Evolutionary conservation across 1,139 yeast genomes (phyloP).

Genomic region (Sugiyamaella paludigena): DNA sequence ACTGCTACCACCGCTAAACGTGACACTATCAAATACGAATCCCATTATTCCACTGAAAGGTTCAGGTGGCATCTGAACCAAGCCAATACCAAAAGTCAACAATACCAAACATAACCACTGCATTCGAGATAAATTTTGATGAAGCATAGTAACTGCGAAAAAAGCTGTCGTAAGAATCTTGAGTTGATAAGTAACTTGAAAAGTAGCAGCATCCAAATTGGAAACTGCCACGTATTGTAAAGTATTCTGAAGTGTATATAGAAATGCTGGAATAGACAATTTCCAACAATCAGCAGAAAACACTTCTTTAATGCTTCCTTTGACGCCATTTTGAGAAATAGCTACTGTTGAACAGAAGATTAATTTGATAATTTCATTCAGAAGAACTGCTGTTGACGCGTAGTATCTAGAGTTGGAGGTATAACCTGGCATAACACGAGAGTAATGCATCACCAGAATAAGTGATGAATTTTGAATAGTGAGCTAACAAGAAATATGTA

Average conservation of each 20-base stretch:
- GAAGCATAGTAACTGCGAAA: slow-evolving; percentile 42
- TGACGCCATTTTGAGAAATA: slow-evolving; percentile 27
- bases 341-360: slow-evolving; percentile 34
- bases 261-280: slow-evolving; percentile 42
- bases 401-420: slow-evolving; percentile 35
- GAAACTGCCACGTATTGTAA: slow-evolving; percentile 45
- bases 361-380: slow-evolving; percentile 43
- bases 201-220: slow-evolving; percentile 44
- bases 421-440: slow-evolving; percentile 43
- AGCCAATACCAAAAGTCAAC: slow-evolving; percentile 41
- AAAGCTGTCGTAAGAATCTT: slow-evolving; percentile 45
- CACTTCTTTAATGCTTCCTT: slow-evolving; percentile 32
- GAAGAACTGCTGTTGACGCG: slow-evolving; percentile 44
- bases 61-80: slow-evolving; percentile 42
- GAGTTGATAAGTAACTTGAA: slow-evolving; percentile 45
- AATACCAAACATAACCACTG: slow-evolving; percentile 42
- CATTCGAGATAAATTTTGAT: slow-evolving; percentile 32
- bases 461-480: slow-evolving; percentile 40
- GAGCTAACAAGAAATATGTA: slow-evolving; percentile 11
- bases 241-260: slow-evolving; percentile 43
- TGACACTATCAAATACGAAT: slow-evolving; percentile 18
- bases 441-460: slow-evolving; percentile 43
- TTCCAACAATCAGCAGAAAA: slow-evolving; percentile 42
- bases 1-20: slow-evolving; percentile 10
- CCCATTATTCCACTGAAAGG: slow-evolving; percentile 26